phyloP scores from a whole-genome alignment of 2,329 filamentous ascomycete genomes.

The Acrocalymma vagum region DNA sequence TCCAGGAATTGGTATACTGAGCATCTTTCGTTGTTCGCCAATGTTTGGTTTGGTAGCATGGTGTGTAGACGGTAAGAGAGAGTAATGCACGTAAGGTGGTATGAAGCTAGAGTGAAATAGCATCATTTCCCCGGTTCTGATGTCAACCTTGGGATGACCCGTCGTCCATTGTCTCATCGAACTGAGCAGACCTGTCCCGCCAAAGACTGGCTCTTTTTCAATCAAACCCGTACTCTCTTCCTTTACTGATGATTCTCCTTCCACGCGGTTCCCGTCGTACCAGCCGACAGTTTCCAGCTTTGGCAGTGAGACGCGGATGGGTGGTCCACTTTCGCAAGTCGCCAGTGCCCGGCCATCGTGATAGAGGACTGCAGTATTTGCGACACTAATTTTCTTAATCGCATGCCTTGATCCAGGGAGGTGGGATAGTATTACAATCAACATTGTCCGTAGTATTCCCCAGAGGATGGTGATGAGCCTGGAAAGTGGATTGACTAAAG shows the following conservation, averaged over 20 bases:
- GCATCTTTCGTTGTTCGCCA: conserved; percentile 30
- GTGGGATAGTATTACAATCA: conserved; percentile 66
- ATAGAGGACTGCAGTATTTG: conserved; percentile 72
- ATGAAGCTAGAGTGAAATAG: conserved; percentile 73
- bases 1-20: conserved; percentile 68
- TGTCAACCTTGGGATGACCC: conserved; percentile 73
- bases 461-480: conserved; percentile 60
- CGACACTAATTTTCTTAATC: conserved; percentile 74
- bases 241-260: conserved; percentile 55
- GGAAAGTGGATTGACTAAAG: conserved; percentile 68
- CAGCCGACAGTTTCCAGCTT: conserved; percentile 73
- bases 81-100: conserved; percentile 73
- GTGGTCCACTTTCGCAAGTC: conserved; percentile 75
- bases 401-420: conserved; percentile 63
- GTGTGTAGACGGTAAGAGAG: conserved; percentile 57
- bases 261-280: conserved; percentile 68
- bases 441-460: conserved; percentile 64
- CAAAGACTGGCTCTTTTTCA: conserved; percentile 49
- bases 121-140: conserved; percentile 69
- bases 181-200: conserved; percentile 63
- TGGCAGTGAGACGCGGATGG: conserved; percentile 71
- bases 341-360: conserved; percentile 75
- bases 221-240: conserved; percentile 24
- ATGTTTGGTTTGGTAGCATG: conserved; percentile 10
- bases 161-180: conserved; percentile 78